These are phyloP conservation scores for Cicer arietinum DNA, from an alignment of 306 rosid species.

Conservation along the genomic window DNA sequence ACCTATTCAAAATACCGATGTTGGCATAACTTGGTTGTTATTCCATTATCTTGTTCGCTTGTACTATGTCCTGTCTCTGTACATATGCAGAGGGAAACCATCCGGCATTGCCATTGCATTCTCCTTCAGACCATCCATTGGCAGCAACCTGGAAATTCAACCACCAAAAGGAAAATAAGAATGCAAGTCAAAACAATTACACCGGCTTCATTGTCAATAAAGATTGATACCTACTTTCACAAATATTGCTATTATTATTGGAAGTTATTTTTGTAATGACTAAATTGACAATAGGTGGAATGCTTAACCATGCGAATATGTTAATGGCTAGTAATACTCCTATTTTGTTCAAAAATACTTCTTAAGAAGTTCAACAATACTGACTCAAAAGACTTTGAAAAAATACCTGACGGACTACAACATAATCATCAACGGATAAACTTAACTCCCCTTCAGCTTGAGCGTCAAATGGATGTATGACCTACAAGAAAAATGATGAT, in stretches of 20 bases:
- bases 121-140: slow-evolving; percentile 97
- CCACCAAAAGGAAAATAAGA: not conserved
- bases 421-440: slow-evolving; percentile 76
- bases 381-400: not conserved
- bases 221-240: not conserved
- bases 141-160: slow-evolving; percentile 58
- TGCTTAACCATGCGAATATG: slow-evolving; percentile 10
- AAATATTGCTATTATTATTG: not conserved
- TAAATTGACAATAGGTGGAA: slow-evolving; percentile 20
- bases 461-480: slow-evolving; percentile 88
- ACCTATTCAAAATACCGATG: slow-evolving; percentile 39
- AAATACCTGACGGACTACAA: slow-evolving; percentile 84
- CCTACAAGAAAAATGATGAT: slow-evolving; percentile 56
- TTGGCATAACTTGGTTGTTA: slow-evolving; percentile 38
- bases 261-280: not conserved
- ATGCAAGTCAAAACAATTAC: slow-evolving; percentile 19
- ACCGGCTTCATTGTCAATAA: slow-evolving; percentile 25
- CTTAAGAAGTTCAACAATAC: not conserved
- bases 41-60: slow-evolving; percentile 53
- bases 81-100: slow-evolving; percentile 98
- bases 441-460: slow-evolving; percentile 85
- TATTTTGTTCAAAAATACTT: not conserved
- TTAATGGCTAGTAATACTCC: not conserved
- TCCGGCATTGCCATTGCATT: slow-evolving; percentile 74
- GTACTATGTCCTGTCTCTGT: slow-evolving; percentile 66